These are phyloP conservation scores for Fusarium armeniacum DNA, from an alignment of 2,329 filamentous ascomycete species.

Conservation along the genomic window DNA sequence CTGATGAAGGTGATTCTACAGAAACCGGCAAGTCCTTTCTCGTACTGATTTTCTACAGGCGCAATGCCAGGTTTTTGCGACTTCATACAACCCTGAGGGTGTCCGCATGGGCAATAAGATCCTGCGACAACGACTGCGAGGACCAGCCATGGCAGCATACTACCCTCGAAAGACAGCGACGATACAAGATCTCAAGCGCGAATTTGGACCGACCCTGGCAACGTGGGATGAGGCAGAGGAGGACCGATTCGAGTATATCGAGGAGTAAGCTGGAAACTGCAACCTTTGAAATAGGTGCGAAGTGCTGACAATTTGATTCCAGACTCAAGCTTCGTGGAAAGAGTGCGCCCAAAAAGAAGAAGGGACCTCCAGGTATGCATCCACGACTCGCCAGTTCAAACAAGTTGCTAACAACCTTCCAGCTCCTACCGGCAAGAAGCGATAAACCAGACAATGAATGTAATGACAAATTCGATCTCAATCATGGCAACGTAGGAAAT, in stretches of 20 bases:
- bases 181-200: constrained; percentile 79
- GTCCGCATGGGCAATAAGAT: constrained; percentile 91
- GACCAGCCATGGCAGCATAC: constrained; percentile 86
- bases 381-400: no score
- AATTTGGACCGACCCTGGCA: constrained; percentile 75
- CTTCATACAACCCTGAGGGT: constrained; percentile 88
- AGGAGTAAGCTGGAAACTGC: constrained; percentile 64
- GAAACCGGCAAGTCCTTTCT: not conserved
- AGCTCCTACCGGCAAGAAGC: constrained; percentile 53
- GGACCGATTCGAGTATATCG: constrained; percentile 82
- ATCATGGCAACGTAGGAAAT: constrained; percentile 6
- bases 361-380: constrained; percentile 60
- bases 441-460: constrained; percentile 43
- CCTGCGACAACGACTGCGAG: constrained; percentile 86
- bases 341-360: constrained; percentile 90
- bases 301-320: constrained; percentile 51
- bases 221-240: constrained; percentile 83
- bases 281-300: not conserved
- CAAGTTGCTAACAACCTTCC: constrained; percentile 28
- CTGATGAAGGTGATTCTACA: constrained; percentile 78
- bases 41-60: constrained; percentile 66
- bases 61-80: constrained; percentile 93
- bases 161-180: constrained; percentile 84
- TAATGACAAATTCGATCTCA: constrained; percentile 34
- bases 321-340: constrained; percentile 86